Percentiles rank a stretch among this genome's conserved stretches.
These are phyloP conservation scores for Dactylellina leptospora DNA, from an alignment of 2,329 filamentous ascomycete species.

Conservation along the genomic window DNA sequence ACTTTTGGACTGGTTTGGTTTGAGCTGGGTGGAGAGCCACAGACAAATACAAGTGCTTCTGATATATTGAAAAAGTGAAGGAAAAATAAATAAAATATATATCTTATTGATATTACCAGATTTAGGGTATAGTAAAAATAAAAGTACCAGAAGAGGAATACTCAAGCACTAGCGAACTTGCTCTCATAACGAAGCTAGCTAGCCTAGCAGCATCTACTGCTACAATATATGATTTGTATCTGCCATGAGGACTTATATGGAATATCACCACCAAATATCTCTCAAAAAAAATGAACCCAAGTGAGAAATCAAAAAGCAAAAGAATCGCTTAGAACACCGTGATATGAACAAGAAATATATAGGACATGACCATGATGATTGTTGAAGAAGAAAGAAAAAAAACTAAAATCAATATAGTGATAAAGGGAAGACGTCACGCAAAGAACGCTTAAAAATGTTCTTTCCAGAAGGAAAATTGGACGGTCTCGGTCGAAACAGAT, in stretches of 20 bases:
- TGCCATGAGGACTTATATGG: conserved; percentile 11
- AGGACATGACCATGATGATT: conserved; percentile 39
- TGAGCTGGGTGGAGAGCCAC: too few relatives aligned
- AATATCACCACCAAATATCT: conserved; percentile 11
- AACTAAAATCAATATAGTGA: conserved; percentile 5
- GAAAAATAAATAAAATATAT: conserved; percentile 3
- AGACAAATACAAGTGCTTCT: too few relatives aligned
- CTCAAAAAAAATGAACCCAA: neutral
- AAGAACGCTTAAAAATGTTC: conserved; percentile 69
- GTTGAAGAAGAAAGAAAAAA: neutral
- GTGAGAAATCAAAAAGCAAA: conserved; percentile 30
- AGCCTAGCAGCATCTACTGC: neutral
- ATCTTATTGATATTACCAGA: neutral
- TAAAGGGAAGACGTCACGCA: conserved; percentile 13
- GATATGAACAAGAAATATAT: conserved; percentile 45
- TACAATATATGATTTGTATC: conserved; percentile 6
- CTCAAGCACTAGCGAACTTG: too few relatives aligned
- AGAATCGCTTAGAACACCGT: conserved; percentile 53
- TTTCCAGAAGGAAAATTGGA: conserved; percentile 98
- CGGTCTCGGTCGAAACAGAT: conserved; percentile 75
- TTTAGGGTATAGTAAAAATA: neutral
- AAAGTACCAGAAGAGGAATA: too few relatives aligned
- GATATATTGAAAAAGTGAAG: conserved; percentile 17
- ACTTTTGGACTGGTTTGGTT: too few relatives aligned
- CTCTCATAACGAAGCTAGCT: neutral